phyloP scores from a whole-genome alignment of 169 alveolate species.

The Plasmodium fragile region DNA sequence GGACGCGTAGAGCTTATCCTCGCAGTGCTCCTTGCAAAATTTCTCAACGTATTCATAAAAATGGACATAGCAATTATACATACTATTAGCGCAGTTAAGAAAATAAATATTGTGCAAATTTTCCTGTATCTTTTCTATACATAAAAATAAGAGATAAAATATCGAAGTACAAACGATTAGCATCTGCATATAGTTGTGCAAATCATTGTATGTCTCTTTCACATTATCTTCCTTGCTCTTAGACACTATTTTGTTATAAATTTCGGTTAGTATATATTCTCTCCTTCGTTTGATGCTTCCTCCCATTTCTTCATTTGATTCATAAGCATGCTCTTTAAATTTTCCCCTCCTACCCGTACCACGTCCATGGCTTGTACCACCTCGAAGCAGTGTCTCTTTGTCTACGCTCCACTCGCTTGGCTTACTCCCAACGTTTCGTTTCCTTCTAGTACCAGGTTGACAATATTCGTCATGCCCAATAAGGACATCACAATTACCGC shows the following conservation, averaged over 20 bases:
- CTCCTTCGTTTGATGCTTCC: conserved; percentile 2
- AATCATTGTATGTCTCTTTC: conserved; percentile 40
- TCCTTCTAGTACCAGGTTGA: not conserved
- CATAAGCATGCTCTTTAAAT: not conserved
- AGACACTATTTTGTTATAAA: conserved; percentile 40
- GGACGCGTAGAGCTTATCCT: conserved; percentile 26
- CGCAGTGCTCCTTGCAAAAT: conserved; percentile 34
- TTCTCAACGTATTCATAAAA: conserved; percentile 51
- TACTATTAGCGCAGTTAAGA: conserved; percentile 58
- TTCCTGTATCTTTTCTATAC: conserved; percentile 48
- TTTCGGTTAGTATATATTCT: conserved; percentile 21
- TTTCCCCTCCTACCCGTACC: not conserved
- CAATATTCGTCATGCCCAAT: not conserved
- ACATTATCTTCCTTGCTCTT: conserved; percentile 19
- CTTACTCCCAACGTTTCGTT: not conserved
- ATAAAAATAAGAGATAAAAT: conserved; percentile 55
- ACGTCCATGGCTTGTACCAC: not conserved
- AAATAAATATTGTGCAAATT: conserved; percentile 37
- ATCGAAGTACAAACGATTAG: conserved; percentile 49
- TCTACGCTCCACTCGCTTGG: not conserved
- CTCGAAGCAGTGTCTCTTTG: not conserved
- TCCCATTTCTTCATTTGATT: not conserved
- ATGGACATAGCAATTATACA: conserved; percentile 39
- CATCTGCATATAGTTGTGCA: conserved; percentile 70
- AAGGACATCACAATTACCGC: not conserved